Percentiles rank a stretch among this genome's conserved stretches.
These are phyloP conservation scores for Saitozyma podzolica DNA, from an alignment of 768 basidiomycete species.

Conservation along the genomic window DNA sequence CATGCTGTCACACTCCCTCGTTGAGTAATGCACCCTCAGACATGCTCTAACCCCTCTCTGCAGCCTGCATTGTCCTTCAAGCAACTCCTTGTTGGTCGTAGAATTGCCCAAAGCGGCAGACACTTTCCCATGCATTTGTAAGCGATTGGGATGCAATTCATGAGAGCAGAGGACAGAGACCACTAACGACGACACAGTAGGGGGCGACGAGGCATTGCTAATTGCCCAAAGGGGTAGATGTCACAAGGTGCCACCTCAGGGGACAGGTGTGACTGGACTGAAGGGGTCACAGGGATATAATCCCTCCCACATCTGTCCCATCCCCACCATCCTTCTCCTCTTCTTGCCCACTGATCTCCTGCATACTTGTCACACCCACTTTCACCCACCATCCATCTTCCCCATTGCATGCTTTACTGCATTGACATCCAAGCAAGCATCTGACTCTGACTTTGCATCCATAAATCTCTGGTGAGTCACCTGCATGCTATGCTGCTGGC, in stretches of 20 bases:
- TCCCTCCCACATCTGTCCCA: neutral
- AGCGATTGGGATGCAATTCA: neutral
- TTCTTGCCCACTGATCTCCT: neutral
- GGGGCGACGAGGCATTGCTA: neutral
- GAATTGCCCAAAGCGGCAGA: neutral
- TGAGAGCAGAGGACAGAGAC: neutral
- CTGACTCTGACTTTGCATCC: neutral
- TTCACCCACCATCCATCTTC: too few relatives aligned
- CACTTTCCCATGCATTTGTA: neutral
- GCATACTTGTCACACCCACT: too few relatives aligned
- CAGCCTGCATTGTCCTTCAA: too few relatives aligned
- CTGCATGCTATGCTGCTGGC: neutral
- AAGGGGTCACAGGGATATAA: neutral
- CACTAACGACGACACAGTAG: neutral
- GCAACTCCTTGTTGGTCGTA: neutral
- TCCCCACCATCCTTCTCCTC: neutral
- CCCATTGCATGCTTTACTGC: too few relatives aligned
- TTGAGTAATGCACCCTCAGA: too few relatives aligned
- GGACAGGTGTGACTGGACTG: neutral
- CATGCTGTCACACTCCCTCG: too few relatives aligned
- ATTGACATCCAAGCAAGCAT: neutral
- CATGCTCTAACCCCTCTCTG: too few relatives aligned
- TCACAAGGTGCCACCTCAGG: neutral
- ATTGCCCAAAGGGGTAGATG: neutral
- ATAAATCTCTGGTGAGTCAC: neutral